phyloP scores from a whole-genome alignment of 441 rosid genomes.

The Gossypium davidsonii region DNA sequence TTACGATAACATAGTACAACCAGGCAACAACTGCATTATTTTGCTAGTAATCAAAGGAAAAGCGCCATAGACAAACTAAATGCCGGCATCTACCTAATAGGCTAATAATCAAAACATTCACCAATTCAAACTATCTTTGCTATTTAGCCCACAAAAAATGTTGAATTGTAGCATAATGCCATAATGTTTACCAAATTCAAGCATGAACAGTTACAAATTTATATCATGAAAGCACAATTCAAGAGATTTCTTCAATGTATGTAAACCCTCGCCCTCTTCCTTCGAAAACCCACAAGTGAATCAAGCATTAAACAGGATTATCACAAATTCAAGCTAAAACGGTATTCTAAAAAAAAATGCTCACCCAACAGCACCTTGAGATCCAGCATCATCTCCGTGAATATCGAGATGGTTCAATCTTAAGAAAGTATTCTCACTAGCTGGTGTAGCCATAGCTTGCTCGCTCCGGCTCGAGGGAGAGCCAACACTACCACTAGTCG shows the following conservation, averaged over 20 bases:
- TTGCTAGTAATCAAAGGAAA: not conserved
- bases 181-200: not conserved
- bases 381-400: constrained; percentile 87
- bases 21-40: not conserved
- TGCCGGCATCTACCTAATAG: not conserved
- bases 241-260: not conserved
- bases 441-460: constrained; percentile 66
- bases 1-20: not conserved
- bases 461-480: constrained; percentile 81
- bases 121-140: constrained; percentile 1
- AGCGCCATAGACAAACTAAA: not conserved
- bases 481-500: constrained; percentile 95
- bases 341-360: constrained; percentile 16
- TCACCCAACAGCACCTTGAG: constrained; percentile 71
- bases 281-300: constrained; percentile 8
- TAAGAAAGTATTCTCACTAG: constrained; percentile 61
- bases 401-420: constrained; percentile 76
- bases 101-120: not conserved
- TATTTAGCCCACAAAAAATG: not conserved
- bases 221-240: not conserved
- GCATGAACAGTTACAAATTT: constrained; percentile 2
- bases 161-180: not conserved
- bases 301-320: constrained; percentile 8
- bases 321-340: not conserved
- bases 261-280: constrained; percentile 6